Conservation (phyloP, 179 eudicot species). For the Beta corolliflora region DNA sequence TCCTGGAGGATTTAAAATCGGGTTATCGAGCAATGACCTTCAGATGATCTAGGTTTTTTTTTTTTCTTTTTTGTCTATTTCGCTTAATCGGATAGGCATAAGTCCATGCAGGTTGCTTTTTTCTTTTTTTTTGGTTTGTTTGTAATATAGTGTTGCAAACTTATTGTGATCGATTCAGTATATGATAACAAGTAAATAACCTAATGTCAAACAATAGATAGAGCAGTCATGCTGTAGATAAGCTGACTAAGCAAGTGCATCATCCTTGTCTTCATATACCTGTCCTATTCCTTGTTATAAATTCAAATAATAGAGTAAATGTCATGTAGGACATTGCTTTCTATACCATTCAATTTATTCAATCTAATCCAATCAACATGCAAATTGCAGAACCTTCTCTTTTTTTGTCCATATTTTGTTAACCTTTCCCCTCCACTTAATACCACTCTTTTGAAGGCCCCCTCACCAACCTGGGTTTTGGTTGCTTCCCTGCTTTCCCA, state of each 20-base stretch:
- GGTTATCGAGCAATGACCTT: too few relatives aligned
- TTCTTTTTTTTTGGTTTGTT: too few relatives aligned
- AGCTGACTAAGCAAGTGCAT: constrained; percentile 14
- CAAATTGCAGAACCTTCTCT: background rate
- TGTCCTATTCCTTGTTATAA: background rate
- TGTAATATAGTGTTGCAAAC: too few relatives aligned
- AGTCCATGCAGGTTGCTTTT: background rate
- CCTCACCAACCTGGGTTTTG: background rate
- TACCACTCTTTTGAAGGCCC: background rate
- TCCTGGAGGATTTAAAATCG: too few relatives aligned
- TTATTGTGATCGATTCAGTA: background rate
- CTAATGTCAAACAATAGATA: background rate
- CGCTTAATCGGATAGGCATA: background rate
- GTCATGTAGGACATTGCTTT: background rate
- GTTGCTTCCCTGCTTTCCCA: background rate
- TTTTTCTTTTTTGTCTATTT: background rate
- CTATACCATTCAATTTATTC: constrained; percentile 11
- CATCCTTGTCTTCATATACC: background rate
- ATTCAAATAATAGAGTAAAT: background rate
- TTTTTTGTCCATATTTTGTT: constrained; percentile 14
- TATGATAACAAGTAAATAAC: background rate
- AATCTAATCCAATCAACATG: constrained; percentile 1
- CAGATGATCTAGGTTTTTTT: too few relatives aligned
- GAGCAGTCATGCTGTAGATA: background rate
- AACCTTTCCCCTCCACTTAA: too few relatives aligned